These are phyloP conservation scores for Ceratocystis ficicola DNA, from an alignment of 2,329 filamentous ascomycete genomes.

Conservation along the genomic window DNA sequence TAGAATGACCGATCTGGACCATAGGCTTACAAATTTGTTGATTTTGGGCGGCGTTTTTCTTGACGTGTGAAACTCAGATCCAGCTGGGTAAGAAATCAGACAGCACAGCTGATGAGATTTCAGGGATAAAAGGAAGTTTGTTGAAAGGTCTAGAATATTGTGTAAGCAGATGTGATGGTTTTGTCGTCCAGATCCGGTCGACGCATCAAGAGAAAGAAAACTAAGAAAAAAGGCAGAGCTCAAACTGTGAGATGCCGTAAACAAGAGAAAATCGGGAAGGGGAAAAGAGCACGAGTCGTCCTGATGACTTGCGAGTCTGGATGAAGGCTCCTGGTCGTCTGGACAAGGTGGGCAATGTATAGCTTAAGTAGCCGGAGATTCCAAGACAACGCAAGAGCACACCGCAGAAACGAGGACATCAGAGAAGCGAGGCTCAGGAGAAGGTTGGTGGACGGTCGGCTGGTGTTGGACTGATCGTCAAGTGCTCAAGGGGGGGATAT, in stretches of 20 bases:
- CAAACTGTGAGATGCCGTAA: not conserved
- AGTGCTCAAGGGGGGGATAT: not conserved
- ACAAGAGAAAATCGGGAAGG: not conserved
- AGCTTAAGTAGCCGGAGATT: conserved; percentile 5
- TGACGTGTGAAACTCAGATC: conserved; percentile 6
- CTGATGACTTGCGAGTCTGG: not conserved
- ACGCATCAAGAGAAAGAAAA: not conserved
- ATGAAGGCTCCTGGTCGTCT: not conserved
- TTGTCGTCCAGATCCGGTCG: conserved; percentile 3
- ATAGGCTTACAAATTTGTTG: not conserved
- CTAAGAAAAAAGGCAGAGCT: not conserved
- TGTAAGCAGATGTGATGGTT: conserved; percentile 1
- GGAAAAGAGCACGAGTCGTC: not conserved
- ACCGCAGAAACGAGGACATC: not conserved
- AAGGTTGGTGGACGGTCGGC: not conserved
- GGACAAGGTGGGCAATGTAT: not conserved
- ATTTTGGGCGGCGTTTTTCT: not conserved
- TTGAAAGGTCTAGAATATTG: conserved; percentile 9
- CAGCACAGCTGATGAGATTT: conserved; percentile 16
- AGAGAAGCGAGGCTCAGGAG: not conserved
- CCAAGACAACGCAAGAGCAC: not conserved
- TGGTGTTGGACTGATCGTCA: conserved; percentile 5
- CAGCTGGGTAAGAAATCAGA: conserved; percentile 17
- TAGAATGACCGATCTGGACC: conserved; percentile 5
- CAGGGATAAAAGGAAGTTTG: not conserved